A percentile compares a stretch with the other conserved stretches of the same genome.
Conservation (phyloP, 495 filamentous ascomycete species). For the Ramalina peruviana region DNA sequence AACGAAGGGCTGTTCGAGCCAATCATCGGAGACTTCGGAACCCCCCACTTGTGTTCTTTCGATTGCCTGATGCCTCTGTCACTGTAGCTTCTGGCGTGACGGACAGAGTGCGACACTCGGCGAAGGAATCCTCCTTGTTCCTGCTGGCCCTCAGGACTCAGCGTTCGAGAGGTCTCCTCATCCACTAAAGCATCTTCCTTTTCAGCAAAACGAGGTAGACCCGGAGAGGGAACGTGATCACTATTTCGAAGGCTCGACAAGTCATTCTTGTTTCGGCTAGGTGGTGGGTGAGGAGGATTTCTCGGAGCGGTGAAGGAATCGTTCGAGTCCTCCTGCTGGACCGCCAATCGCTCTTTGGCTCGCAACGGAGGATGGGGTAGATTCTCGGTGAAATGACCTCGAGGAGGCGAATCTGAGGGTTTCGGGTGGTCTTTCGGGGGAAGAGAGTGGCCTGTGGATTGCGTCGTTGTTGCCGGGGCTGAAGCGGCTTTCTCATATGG, state of each 20-base stretch:
- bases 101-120: conserved; percentile 80
- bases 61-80: conserved; percentile 40
- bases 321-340: conserved; percentile 18
- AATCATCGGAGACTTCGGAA: conserved; percentile 57
- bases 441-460: not conserved
- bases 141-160: conserved; percentile 51
- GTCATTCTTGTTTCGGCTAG: conserved; percentile 32
- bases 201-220: conserved; percentile 55
- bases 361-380: conserved; percentile 13
- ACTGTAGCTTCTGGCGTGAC: conserved; percentile 85
- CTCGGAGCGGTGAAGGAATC: conserved; percentile 50
- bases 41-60: conserved; percentile 38
- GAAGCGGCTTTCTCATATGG: conserved; percentile 12
- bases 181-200: conserved; percentile 78
- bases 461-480: conserved; percentile 12
- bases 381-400: conserved; percentile 8
- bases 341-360: conserved; percentile 12
- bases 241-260: conserved; percentile 17
- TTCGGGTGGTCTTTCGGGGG: not conserved
- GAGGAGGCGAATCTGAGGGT: conserved; percentile 21
- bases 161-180: conserved; percentile 74
- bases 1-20: conserved; percentile 37
- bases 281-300: conserved; percentile 46
- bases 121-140: conserved; percentile 57
- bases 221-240: conserved; percentile 40